Evolutionary conservation across 371 early-diverging fungal genomes (phyloP).

Genomic region (Rhizopus microsporus): DNA sequence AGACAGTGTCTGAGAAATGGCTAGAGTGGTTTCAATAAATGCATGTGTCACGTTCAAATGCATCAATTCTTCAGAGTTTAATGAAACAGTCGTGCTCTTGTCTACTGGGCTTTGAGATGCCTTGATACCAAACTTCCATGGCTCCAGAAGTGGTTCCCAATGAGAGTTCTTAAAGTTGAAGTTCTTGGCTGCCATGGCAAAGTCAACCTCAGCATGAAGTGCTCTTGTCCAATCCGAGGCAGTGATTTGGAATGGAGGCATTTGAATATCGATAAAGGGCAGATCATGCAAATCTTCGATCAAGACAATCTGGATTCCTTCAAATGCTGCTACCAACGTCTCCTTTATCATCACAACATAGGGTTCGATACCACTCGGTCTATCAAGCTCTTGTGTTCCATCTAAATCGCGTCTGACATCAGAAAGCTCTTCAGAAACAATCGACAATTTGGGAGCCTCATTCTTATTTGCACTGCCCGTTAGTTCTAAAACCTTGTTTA

Average conservation of each 20-base stretch:
- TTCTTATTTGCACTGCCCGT: slow-evolving; percentile 28
- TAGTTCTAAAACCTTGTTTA: slow-evolving; percentile 72
- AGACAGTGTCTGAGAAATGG: slow-evolving; percentile 37
- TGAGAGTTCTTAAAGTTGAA: slow-evolving; percentile 88
- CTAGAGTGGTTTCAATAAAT: slow-evolving; percentile 66
- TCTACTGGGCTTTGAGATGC: slow-evolving; percentile 32
- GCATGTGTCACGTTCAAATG: slow-evolving; percentile 75
- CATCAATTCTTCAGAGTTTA: slow-evolving; percentile 63
- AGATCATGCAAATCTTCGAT: slow-evolving; percentile 82
- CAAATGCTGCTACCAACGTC: slow-evolving; percentile 49
- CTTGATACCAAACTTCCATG: slow-evolving; percentile 60
- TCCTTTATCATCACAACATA: slow-evolving; percentile 53
- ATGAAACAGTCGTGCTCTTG: slow-evolving; percentile 38
- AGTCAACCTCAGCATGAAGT: slow-evolving; percentile 69
- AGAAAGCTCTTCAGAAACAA: slow-evolving; percentile 7
- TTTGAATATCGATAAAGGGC: slow-evolving; percentile 74
- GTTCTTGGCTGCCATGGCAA: slow-evolving; percentile 78
- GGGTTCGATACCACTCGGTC: slow-evolving; percentile 31
- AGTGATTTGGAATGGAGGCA: slow-evolving; percentile 67
- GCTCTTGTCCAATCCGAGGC: slow-evolving; percentile 74
- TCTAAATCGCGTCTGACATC: slow-evolving; percentile 1
- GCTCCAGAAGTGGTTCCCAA: slow-evolving; percentile 91
- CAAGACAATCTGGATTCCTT: slow-evolving; percentile 70
- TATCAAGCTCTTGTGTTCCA: not conserved
- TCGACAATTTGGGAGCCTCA: slow-evolving; percentile 11